These are phyloP conservation scores for Botryosphaeria agaves DNA, from an alignment of 2,329 filamentous ascomycete genomes.

Conservation along the genomic window DNA sequence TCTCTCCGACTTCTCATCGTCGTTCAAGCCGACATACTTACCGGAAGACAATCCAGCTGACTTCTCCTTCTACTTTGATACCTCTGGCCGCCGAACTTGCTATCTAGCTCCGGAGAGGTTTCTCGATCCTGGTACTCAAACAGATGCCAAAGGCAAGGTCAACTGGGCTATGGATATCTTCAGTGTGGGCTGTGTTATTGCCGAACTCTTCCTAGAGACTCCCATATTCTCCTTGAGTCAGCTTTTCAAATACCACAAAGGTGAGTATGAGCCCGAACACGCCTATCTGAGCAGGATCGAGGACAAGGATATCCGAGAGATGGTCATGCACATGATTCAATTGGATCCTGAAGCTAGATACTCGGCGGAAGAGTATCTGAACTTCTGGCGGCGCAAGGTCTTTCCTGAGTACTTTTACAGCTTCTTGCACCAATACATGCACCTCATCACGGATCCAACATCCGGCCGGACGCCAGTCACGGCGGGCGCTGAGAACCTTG, in stretches of 20 bases:
- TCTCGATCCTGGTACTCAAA: conserved; percentile 49
- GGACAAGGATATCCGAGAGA: conserved; percentile 68
- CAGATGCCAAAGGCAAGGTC: conserved; percentile 43
- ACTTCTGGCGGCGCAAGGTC: conserved; percentile 79
- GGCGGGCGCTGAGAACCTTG: conserved; percentile 51
- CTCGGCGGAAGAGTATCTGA: conserved; percentile 82
- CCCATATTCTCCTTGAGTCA: conserved; percentile 97
- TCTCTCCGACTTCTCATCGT: conserved; percentile 88
- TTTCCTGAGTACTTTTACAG: conserved; percentile 97
- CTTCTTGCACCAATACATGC: conserved; percentile 96
- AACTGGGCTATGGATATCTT: conserved; percentile 99
- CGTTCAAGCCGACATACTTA: conserved; percentile 84
- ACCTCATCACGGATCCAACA: conserved; percentile 78
- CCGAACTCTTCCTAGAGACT: conserved; percentile 84
- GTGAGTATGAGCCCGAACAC: conserved; percentile 77
- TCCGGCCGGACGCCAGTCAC: conserved; percentile 59
- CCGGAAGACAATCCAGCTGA: conserved; percentile 95
- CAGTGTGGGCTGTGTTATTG: conserved; percentile 90
- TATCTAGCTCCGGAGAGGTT: conserved; percentile 93
- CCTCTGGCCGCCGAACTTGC: conserved; percentile 77
- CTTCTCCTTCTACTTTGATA: conserved; percentile 96
- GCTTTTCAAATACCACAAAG: conserved; percentile 81
- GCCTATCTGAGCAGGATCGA: conserved; percentile 73
- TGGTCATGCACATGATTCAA: conserved; percentile 93
- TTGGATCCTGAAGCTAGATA: conserved; percentile 83